Evolutionary conservation across 768 basidiomycete genomes (phyloP), one percentile per base, ranked within the genome.

Genomic region (Mycena alexandri): DNA sequence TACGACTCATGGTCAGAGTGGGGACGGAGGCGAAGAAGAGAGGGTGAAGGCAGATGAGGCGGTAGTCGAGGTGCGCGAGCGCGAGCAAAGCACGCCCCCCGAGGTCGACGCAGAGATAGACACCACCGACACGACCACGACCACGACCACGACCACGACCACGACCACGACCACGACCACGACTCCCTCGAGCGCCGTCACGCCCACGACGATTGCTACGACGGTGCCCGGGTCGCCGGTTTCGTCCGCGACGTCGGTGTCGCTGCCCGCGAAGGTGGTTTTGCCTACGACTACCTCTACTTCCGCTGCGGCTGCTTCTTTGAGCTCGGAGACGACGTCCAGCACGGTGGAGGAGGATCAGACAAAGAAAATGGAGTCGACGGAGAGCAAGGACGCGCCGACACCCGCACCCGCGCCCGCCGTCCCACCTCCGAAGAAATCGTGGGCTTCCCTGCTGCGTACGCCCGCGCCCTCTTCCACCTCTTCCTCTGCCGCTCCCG

Each of bases 371-470:
- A 6, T 29, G 0, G 17, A 25, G 14, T 6, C 50, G 14, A 67
- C 57, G 17, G 29, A 29, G 29, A 29, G 29, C 29, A 29, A 29
- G 29, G 29, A 29, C 29, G 47, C 34, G 41, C 54, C 67, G 14
- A 24, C 51, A 25, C n/a, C 72, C 12, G 41, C 56, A 5, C 67
- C 77, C 9, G 61, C 79, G 3, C 63, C 80, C 42, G 71, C 81
- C 24, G 76, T 81, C 6, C 60, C 62, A 9, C 52, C 71, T 2
- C 61, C 70, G n/a, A 91, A 88, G 78, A 92, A 89, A 75, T 91
- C 90, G 2, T 94, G 90, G 89, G 92, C 93, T 0, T 91, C 91
- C 16, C 87, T 94, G 38, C 81, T 94, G 42, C 85, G 86, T 55
- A 76, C 84, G 0, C 61, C 83, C 3, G 74, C 82, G 0, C 61